These are phyloP conservation scores for Boletellus sp. DNA, from an alignment of 768 basidiomycete species.

Conservation along the genomic window DNA sequence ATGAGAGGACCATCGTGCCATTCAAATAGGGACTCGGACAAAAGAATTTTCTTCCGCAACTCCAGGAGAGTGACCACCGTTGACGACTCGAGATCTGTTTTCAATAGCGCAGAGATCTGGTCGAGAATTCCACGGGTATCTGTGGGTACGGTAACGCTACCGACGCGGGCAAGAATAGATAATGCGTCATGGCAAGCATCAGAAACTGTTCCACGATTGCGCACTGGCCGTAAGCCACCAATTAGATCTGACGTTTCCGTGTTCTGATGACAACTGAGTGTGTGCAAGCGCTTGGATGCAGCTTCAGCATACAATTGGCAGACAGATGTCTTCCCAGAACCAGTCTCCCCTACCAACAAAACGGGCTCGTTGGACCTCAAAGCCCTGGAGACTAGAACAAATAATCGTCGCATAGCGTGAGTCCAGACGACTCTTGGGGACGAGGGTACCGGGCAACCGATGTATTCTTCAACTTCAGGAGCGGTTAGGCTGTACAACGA, in stretches of 20 bases:
- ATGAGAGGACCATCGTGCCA: conserved; percentile 98
- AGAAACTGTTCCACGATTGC: conserved; percentile 62
- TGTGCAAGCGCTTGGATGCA: conserved; percentile 53
- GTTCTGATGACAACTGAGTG: conserved; percentile 95
- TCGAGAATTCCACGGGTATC: conserved; percentile 26
- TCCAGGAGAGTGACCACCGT: conserved; percentile 35
- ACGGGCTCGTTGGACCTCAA: conserved; percentile 91
- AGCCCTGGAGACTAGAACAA: conserved; percentile 79
- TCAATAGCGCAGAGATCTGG: conserved; percentile 23
- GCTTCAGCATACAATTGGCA: conserved; percentile 85
- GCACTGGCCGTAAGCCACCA: conserved; percentile 85
- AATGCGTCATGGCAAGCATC: conserved; percentile 45
- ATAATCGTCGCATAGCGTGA: conserved; percentile 85
- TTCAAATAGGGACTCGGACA: conserved; percentile 79
- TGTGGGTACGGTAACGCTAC: conserved; percentile 27
- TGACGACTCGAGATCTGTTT: conserved; percentile 29
- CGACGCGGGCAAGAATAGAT: conserved; percentile 40
- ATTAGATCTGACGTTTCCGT: conserved; percentile 97
- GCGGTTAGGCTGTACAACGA: conserved; percentile 60
- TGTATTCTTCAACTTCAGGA: conserved; percentile 42
- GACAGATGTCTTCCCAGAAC: conserved; percentile 95
- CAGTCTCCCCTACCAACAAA: conserved; percentile 94
- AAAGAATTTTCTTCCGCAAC: conserved; percentile 43
- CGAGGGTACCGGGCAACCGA: conserved; percentile 53
- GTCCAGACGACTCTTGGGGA: conserved; percentile 79